Evolutionary conservation across 257 asterid genomes (phyloP).

Genomic region (Solanum pennellii): DNA sequence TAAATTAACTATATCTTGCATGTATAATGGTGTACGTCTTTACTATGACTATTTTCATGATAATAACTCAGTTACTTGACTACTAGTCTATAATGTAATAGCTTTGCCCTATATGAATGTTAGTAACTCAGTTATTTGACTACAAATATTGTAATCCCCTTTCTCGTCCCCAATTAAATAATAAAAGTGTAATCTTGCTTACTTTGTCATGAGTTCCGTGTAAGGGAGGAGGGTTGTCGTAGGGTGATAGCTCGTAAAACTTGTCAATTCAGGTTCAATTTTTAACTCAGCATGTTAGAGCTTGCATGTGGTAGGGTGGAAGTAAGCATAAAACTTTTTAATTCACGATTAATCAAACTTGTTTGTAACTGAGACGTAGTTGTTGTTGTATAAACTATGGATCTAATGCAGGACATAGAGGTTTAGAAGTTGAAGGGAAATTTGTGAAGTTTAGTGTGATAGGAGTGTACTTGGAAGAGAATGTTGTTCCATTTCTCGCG

Average conservation of each 20-base stretch:
- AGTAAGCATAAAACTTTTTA: neutral
- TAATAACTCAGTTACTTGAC: neutral
- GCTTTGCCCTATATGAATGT: neutral
- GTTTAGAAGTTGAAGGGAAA: constrained; percentile 53
- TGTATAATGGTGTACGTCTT: neutral
- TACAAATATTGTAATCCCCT: neutral
- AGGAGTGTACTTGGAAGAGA: constrained; percentile 61
- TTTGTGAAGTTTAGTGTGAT: constrained; percentile 71
- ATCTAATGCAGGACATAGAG: constrained; percentile 53
- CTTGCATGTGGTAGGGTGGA: neutral
- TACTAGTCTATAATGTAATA: neutral
- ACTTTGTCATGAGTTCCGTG: neutral
- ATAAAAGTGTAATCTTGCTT: neutral
- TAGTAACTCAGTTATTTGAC: neutral
- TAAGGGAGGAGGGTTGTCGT: neutral
- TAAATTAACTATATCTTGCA: neutral
- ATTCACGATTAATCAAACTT: neutral
- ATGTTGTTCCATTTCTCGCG: constrained; percentile 44
- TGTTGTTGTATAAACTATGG: neutral
- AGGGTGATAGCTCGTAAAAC: neutral
- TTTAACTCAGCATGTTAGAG: neutral
- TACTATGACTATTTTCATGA: neutral
- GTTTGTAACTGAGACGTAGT: neutral
- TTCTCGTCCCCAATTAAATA: neutral
- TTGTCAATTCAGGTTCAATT: neutral